These are phyloP conservation scores for Didymella glomerata DNA, from an alignment of 2,329 filamentous ascomycete species.

Conservation along the genomic window DNA sequence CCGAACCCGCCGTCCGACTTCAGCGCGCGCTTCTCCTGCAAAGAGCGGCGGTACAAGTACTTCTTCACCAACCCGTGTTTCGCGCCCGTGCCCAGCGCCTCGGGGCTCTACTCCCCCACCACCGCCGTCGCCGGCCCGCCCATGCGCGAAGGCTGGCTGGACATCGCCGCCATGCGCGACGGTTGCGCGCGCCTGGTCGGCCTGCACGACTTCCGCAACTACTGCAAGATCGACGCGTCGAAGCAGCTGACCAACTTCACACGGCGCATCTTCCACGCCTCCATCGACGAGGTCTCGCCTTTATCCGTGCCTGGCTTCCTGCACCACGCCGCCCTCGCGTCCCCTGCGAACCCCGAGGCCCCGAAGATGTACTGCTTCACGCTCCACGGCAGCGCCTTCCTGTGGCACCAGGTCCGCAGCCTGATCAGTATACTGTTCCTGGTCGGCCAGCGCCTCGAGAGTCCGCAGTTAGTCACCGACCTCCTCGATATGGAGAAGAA, in stretches of 20 bases:
- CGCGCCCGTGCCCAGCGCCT: constrained; percentile 67
- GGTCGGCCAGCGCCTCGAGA: constrained; percentile 86
- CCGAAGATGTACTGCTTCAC: constrained; percentile 85
- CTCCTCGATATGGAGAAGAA: constrained; percentile 77
- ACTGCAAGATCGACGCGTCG: constrained; percentile 89
- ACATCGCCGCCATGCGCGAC: constrained; percentile 84
- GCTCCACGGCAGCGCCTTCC: constrained; percentile 87
- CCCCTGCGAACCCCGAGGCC: constrained; percentile 14
- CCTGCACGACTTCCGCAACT: constrained; percentile 92
- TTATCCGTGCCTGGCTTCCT: constrained; percentile 42
- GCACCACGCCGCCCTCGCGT: constrained; percentile 37
- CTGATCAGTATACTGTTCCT: constrained; percentile 94
- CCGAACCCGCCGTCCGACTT: constrained; percentile 80
- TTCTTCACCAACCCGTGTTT: constrained; percentile 97
- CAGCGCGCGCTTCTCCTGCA: constrained; percentile 90
- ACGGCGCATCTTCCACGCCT: constrained; percentile 79
- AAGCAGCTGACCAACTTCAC: constrained; percentile 90
- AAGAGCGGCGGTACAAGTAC: constrained; percentile 90
- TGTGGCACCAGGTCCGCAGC: constrained; percentile 98
- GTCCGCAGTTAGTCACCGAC: constrained; percentile 73
- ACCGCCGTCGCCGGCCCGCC: background rate
- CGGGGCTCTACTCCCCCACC: constrained; percentile 56
- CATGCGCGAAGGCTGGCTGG: constrained; percentile 72
- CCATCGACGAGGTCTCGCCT: constrained; percentile 66
- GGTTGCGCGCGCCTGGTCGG: constrained; percentile 84